Base-by-base conservation (phyloP, 106 monocot genomes). In the Dendrobium officinale region DNA sequence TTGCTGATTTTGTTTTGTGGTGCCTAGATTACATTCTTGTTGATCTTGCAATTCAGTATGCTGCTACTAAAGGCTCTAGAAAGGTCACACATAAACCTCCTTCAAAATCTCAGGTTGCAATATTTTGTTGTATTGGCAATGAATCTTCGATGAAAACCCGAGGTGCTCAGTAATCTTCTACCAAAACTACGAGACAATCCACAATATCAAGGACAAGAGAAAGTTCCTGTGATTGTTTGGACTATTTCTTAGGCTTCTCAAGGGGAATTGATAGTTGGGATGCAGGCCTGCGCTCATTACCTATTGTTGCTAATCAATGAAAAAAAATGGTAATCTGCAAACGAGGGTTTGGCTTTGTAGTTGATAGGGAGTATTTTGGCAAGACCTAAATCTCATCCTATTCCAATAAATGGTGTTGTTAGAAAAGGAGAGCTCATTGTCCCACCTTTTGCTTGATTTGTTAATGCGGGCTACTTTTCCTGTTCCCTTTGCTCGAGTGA, bases 371-470 rank as follows among this genome's bases (percentile, higher is more conserved):
- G 98, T 72, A 81, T 93, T 75, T 75, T 99, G 77, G 83, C 88
- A n/a, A 85, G 43, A 8, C 86, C 91, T 45, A 99, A 99, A 83
- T 89, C 91, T 67, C 87, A 86, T 19, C 41, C 89, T 70, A 88
- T 95, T 78, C 85, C 95, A 78, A 72, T 91, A 72, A 93, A 99
- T 85, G 92, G 93, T 78, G 91, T 90, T 78, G 90, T 95, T 20
- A 92, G 95, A 77, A 99, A 91, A 83, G 95, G 98, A 61, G 98
- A 99, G 44, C 89, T 95, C 20, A 41, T 99, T 41, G 84, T 95
- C 48, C 88, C 98, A 18, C 98, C 98, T 80, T 73, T 84, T 81
- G 78, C 81, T 99, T 74, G 95, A 95, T 82, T 79, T 90, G 80
- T 83, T 99, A 75, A 90, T 92, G 91, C 85, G 85, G 24, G 84